Conservation (phyloP, 1,284 basidiomycete genomes). For the Fomitopsis schrenkii region DNA sequence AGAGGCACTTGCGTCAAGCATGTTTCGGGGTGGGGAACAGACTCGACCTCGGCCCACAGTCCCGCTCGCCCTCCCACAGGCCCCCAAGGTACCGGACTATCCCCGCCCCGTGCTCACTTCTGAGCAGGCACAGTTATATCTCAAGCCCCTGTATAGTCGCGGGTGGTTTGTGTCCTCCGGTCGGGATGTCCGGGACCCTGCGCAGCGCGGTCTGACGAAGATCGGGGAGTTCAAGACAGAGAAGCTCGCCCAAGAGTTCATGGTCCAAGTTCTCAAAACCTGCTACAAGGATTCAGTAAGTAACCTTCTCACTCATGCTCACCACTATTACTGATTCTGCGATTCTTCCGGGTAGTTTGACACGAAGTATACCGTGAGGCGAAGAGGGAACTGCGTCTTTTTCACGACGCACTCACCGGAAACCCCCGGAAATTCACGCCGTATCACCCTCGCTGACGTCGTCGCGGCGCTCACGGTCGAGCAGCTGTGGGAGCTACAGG, state of each 20-base stretch:
- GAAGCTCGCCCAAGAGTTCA: background rate
- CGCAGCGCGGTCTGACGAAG: background rate
- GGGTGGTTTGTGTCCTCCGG: background rate
- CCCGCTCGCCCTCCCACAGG: background rate
- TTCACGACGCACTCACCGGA: background rate
- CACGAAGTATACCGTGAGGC: background rate
- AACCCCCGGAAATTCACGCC: background rate
- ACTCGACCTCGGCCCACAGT: background rate
- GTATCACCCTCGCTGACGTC: conserved; percentile 25
- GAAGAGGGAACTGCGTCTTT: background rate
- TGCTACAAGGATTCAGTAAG: background rate
- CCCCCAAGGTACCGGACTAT: background rate
- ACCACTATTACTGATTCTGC: background rate
- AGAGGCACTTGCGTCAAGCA: background rate
- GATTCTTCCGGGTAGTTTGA: background rate
- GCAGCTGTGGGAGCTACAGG: conserved; percentile 4
- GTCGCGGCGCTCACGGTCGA: conserved; percentile 18
- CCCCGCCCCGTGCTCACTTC: background rate
- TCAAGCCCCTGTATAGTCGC: background rate
- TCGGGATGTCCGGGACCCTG: too few relatives aligned
- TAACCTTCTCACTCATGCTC: background rate
- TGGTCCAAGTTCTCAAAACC: background rate
- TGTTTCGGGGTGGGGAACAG: background rate
- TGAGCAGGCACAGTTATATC: background rate
- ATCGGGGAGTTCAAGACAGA: background rate